Conservation (phyloP, 805 yeast genomes). For the Blastobotrys peoriensis region DNA sequence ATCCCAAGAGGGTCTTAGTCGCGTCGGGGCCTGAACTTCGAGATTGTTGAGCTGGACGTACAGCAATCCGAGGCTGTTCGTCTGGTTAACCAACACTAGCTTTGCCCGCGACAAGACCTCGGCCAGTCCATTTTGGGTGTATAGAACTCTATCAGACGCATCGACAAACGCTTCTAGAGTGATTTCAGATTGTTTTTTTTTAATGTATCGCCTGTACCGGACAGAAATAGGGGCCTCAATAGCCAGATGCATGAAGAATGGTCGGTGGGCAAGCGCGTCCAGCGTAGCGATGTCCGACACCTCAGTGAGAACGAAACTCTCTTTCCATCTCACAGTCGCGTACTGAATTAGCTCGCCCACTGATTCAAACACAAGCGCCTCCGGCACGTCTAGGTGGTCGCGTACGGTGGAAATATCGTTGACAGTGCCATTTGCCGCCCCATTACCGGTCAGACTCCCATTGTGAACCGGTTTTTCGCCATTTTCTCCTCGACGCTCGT, state of each 20-base stretch:
- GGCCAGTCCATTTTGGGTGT: slow-evolving; percentile 29
- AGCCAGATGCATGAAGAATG: slow-evolving; percentile 76
- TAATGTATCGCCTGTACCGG: slow-evolving; percentile 13
- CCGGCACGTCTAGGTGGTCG: neutral
- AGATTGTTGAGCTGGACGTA: slow-evolving; percentile 35
- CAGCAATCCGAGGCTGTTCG: slow-evolving; percentile 34
- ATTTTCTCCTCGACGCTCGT: slow-evolving; percentile 12
- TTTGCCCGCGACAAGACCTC: slow-evolving; percentile 44
- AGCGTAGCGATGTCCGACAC: slow-evolving; percentile 41
- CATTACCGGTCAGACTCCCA: too few relatives aligned
- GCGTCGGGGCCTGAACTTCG: slow-evolving; percentile 43
- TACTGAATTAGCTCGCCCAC: slow-evolving; percentile 46
- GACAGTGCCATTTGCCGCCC: too few relatives aligned
- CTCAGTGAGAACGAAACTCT: slow-evolving; percentile 53
- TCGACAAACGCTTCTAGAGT: slow-evolving; percentile 35
- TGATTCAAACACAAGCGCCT: slow-evolving; percentile 30
- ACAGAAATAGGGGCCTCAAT: slow-evolving; percentile 59
- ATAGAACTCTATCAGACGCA: slow-evolving; percentile 30
- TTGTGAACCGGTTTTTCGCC: too few relatives aligned
- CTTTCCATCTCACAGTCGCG: slow-evolving; percentile 63
- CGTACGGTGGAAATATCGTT: neutral
- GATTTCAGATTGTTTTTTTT: slow-evolving; percentile 1
- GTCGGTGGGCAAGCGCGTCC: slow-evolving; percentile 52
- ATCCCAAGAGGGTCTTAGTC: slow-evolving; percentile 93
- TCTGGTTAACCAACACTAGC: slow-evolving; percentile 51